Percentiles rank a stretch among this genome's conserved stretches.
phyloP scores from a whole-genome alignment of 2,329 filamentous ascomycete species.

The Laburnicola sp. region DNA sequence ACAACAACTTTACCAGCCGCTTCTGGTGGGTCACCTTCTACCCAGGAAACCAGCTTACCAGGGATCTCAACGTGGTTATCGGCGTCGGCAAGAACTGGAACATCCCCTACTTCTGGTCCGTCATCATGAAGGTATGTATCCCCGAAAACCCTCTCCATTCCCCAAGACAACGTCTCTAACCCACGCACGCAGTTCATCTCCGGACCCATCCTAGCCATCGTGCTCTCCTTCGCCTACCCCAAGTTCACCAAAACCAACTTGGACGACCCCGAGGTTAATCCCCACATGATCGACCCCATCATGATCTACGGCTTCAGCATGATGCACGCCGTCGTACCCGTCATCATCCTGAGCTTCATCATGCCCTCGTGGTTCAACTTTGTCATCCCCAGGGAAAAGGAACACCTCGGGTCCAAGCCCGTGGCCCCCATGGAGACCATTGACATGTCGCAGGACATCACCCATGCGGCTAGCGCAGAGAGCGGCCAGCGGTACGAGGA shows the following conservation, averaged over 20 bases:
- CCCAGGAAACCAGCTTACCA: constrained; percentile 59
- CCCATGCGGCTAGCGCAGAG: no score
- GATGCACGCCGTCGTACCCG: constrained; percentile 43
- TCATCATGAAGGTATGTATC: no score
- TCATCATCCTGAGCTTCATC: constrained; percentile 55
- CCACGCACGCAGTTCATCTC: constrained; percentile 40
- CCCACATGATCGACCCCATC: constrained; percentile 40
- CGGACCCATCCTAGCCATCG: constrained; percentile 39
- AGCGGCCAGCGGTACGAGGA: no score
- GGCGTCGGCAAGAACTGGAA: constrained; percentile 60
- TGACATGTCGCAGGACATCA: no score
- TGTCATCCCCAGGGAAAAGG: no score
- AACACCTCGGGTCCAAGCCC: no score
- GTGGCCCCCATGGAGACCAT: no score
- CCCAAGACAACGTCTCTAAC: no score
- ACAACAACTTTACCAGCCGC: constrained; percentile 40
- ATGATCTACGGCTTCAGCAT: constrained; percentile 42
- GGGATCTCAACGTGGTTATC: constrained; percentile 59
- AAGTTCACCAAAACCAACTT: no score
- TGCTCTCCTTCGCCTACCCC: constrained; percentile 41
- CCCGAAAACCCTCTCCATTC: no score
- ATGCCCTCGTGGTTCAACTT: no score
- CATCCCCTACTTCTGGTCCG: constrained; percentile 57
- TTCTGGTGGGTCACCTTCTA: constrained; percentile 43
- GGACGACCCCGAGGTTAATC: no score